Evolutionary conservation across 805 yeast species (phyloP), one percentile per base, ranked within the genome.

Genomic region (Hanseniaspora valbyensis): DNA sequence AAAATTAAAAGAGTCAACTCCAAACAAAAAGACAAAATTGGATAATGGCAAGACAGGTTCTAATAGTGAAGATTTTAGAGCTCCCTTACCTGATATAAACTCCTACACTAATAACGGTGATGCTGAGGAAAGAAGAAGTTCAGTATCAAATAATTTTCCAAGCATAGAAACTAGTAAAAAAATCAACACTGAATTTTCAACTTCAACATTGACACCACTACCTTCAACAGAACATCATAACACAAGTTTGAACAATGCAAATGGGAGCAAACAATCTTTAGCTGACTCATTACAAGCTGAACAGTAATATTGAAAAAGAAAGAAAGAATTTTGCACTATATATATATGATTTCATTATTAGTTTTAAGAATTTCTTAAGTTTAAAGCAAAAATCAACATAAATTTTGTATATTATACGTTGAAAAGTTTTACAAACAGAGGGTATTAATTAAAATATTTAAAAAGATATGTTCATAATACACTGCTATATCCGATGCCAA

Each of bases 11-110:
- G 55, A 55, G 24, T 46, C 28, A 30, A 42, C 22, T 14, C 44
- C 44, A 42, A 58, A 3, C 68, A 69, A 55, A 62, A 69, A 52
- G 64, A 68, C 26, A 66, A 66, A 54, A 60, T 67, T 13, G 62
- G 56, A 32, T 28, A 52, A 8, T 48, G 18, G n/a, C 9, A 24
- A 29, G 4, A 22, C 25, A 19, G 4, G n/a, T 12, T 37, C 54
- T 4, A 46, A 49, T 34, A 54, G 53, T 25, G 57, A 54, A 26
- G 52, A 52, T 19, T 52, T 52, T n/a, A 46, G 44, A 44, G 58
- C 58, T 37, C 55, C 50, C 36, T 29, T 33, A 19, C 39, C 48
- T 25, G 32, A 21, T 37, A 33, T 37, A 25, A 40, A 29, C 9
- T 40, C 33, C n/a, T 18, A 32, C 18, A 10, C 18, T 12, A 36